These are phyloP conservation scores for Onygenales sp. DNA, from an alignment of 2,329 filamentous ascomycete genomes.

Conservation along the genomic window DNA sequence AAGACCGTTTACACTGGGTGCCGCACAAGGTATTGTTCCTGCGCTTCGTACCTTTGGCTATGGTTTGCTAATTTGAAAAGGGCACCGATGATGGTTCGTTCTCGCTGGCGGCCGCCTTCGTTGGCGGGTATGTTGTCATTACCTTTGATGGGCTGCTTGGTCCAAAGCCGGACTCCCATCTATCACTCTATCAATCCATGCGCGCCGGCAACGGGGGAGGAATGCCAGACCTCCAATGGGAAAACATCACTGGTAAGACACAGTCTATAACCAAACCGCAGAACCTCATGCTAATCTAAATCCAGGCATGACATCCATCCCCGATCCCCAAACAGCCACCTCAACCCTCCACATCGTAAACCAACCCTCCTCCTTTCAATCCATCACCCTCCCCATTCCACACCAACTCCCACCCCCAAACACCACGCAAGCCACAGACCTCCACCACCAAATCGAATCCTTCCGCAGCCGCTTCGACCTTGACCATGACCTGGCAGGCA, in stretches of 20 bases:
- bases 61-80: slow-evolving; percentile 1
- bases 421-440: slow-evolving; percentile 12
- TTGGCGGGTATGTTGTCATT: slow-evolving; percentile 18
- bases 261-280: not conserved
- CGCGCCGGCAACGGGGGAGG: not conserved
- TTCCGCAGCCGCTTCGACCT: slow-evolving; percentile 38
- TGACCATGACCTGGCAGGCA: slow-evolving; percentile 40
- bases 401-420: not conserved
- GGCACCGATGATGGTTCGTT: slow-evolving; percentile 17
- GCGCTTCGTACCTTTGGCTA: not conserved
- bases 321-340: not conserved
- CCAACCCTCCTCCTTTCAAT: not conserved
- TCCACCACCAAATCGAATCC: slow-evolving; percentile 22
- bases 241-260: slow-evolving; percentile 24
- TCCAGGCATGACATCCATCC: not conserved
- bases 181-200: not conserved
- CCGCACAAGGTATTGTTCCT: slow-evolving; percentile 15
- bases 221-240: slow-evolving; percentile 13
- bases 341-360: not conserved
- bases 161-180: not conserved
- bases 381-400: not conserved
- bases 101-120: slow-evolving; percentile 15
- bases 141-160: not conserved
- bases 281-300: not conserved
- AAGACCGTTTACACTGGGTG: slow-evolving; percentile 24